These are phyloP conservation scores for Cladophialophora yegresii DNA, from an alignment of 2,329 filamentous ascomycete genomes.

Conservation along the genomic window DNA sequence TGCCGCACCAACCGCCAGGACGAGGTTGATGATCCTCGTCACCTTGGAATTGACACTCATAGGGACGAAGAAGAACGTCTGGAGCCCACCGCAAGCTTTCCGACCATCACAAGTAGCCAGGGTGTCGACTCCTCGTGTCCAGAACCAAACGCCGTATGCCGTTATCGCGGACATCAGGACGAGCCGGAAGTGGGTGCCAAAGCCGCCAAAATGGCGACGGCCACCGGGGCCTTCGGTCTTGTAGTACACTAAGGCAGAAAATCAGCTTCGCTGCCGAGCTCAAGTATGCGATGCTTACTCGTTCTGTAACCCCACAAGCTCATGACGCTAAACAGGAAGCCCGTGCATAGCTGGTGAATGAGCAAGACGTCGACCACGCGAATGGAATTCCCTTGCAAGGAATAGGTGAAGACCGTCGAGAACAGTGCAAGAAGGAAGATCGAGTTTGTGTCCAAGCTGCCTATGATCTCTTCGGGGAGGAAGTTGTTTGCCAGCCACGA, in stretches of 20 bases:
- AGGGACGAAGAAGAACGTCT: neutral
- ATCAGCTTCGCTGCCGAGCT: neutral
- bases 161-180: constrained; percentile 25
- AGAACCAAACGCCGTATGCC: constrained; percentile 27
- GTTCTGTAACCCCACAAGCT: constrained; percentile 31
- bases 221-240: constrained; percentile 26
- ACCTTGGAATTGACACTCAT: neutral
- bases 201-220: constrained; percentile 28
- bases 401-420: neutral
- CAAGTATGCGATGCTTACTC: neutral
- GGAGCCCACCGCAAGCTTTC: neutral
- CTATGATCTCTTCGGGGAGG: constrained; percentile 25
- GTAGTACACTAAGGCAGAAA: constrained; percentile 17
- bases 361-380: constrained; percentile 25
- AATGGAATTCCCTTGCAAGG: neutral
- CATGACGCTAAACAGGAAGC: constrained; percentile 29
- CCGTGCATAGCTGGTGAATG: constrained; percentile 27
- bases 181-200: constrained; percentile 29
- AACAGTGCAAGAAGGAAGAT: constrained; percentile 21
- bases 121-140: constrained; percentile 24
- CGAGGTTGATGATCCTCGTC: neutral
- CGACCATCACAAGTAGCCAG: neutral
- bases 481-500: constrained; percentile 33
- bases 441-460: constrained; percentile 28
- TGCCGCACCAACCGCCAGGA: neutral